Evolutionary conservation across 2,329 filamentous ascomycete species (phyloP), one percentile per base, ranked within the genome.

Genomic region (Coniochaeta sp.): DNA sequence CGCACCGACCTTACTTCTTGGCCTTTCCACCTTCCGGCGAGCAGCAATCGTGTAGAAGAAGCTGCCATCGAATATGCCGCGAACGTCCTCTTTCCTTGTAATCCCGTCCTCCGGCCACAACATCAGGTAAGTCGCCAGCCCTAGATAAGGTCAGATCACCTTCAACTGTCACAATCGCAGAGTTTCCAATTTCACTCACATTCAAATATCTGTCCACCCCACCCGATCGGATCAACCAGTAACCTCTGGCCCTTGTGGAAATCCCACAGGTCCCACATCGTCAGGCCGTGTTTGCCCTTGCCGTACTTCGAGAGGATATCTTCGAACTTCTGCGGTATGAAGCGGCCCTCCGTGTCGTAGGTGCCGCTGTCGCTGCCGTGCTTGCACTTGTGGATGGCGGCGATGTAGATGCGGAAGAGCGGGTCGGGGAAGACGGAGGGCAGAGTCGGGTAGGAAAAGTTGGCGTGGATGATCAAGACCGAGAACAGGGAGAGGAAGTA

Each of bases 21-120:
- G n/a, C n/a, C n/a, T n/a, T 22, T 8, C 35, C 8, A 6, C 35
- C 18, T 22, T 16, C 18, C 16, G 35, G 10, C 35, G 35, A 24
- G 35, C 35, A n/a, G 35, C 35, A 10, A 40, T 13, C 16, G 35
- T 40, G 35, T 40, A 4, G 1, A 47, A 27, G 3, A 12, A 7
- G 52, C 59, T 55, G 28, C 58, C 58, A 55, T 61, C 59, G 26
- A 58, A 61, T 1, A 52, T 54, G 42, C 54, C 52, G 8, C 59
- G 53, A 14, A 61, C 46, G 38, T 83, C 79, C 45, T 83, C 78
- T 63, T 83, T 83, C 59, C 64, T 70, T 65, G 83, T 72, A 49
- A 68, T 67, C 0, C 79, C 79, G 59, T 83, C 77, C 35, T 73
- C 70, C 0, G 79, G 78, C 35, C 35, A 40, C 74, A 81, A 64